phyloP scores from a whole-genome alignment of 805 yeast genomes.

The Candida qinlingensis region DNA sequence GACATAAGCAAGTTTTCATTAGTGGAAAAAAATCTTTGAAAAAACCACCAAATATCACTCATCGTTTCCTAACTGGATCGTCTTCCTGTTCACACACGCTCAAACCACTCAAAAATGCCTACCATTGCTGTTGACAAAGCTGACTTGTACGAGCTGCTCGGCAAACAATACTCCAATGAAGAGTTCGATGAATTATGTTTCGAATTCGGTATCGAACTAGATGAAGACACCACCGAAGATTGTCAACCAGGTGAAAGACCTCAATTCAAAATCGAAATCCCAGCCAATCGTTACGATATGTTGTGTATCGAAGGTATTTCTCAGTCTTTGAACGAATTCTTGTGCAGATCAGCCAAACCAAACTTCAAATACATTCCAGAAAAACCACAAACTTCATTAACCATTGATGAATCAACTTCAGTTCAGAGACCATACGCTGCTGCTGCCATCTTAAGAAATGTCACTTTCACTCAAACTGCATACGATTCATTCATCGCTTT shows the following conservation, averaged over 20 bases:
- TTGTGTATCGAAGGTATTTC: constrained; percentile 98
- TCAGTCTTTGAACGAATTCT: constrained; percentile 85
- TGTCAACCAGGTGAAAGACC: constrained; percentile 84
- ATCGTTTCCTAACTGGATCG: no score
- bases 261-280: constrained; percentile 93
- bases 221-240: constrained; percentile 87
- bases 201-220: constrained; percentile 95
- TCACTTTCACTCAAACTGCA: constrained; percentile 74
- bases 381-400: constrained; percentile 55
- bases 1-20: neutral
- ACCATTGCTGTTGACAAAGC: constrained; percentile 93
- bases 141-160: constrained; percentile 81
- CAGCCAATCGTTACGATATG: constrained; percentile 98
- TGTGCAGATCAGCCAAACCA: constrained; percentile 67
- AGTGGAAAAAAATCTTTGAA: neutral
- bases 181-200: constrained; percentile 97
- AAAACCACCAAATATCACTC: neutral
- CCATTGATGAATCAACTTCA: constrained; percentile 70
- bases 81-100: no score
- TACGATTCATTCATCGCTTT: constrained; percentile 93
- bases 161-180: constrained; percentile 64
- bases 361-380: constrained; percentile 56
- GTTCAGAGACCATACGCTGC: constrained; percentile 89
- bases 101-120: constrained; percentile 57
- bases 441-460: constrained; percentile 85